Base-by-base conservation (phyloP, 768 basidiomycete genomes). In the Chalciporus sphaerocephalus region DNA sequence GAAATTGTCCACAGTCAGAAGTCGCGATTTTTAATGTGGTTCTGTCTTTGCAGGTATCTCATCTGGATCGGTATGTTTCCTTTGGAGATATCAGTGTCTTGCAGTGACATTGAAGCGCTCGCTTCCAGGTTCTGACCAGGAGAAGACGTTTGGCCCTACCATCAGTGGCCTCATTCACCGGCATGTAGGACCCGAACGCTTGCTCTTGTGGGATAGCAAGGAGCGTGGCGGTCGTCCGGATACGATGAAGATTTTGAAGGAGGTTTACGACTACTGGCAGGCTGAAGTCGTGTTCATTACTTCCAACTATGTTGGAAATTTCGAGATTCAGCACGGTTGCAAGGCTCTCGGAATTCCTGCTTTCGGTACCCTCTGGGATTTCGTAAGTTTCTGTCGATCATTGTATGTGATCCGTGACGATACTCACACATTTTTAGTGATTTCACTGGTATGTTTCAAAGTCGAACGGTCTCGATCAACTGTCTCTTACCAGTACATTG, bases 211-310 rank as follows among this genome's bases (percentile, higher is more conserved):
- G 87, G 87, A 90, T 68, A 81, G 80, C 52, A 89, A 85, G 64
- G 62, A 69, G 50, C 75, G 83, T 42, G 84, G 85, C 46, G 83
- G 85, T 13, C 79, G 87, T 47, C 87, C 87, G 12, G 85, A 89
- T 52, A 76, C 80, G 17, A 85, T 87, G 83, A 83, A 86, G 60
- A 64, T 90, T 42, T 59, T 89, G 58, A 80, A 78, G 57, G 84
- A 89, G 48, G 76, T 73, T 3, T 86, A 85, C 54, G 61, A 74
- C 21, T 74, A 72, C 35, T 90, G 83, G 83, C 71, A 79, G 33
- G 87, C 87, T 2, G 87, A 90, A 69, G 81, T 90, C 36, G 81
- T 89, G 21, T 87, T 90, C 65, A 85, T 90, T 63, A 90, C 87
- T 7, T 88, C 86, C n/a, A 90, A 90, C 68, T 83, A 76, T 55